These are phyloP conservation scores for Cladosporium sphaerospermum DNA, from an alignment of 2,329 filamentous ascomycete species.

Conservation along the genomic window DNA sequence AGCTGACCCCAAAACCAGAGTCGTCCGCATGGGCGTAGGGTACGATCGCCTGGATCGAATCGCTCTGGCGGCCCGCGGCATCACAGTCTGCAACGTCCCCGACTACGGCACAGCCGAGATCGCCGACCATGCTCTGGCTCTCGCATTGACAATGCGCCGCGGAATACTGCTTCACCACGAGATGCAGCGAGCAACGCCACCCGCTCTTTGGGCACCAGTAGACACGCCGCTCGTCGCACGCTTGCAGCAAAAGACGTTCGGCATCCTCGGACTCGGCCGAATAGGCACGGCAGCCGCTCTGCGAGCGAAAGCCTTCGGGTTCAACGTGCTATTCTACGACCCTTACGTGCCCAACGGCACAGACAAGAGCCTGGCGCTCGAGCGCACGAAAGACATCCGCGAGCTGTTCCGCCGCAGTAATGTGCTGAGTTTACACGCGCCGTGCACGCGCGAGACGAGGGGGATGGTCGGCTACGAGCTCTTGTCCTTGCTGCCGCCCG, in stretches of 20 bases:
- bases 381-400: slow-evolving; percentile 26
- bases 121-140: slow-evolving; percentile 27
- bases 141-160: slow-evolving; percentile 24
- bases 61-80: slow-evolving; percentile 20
- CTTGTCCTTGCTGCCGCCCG: slow-evolving; percentile 24
- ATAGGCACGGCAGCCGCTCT: slow-evolving; percentile 28
- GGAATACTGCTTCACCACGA: slow-evolving; percentile 28
- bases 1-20: slow-evolving; percentile 14
- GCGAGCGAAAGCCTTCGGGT: slow-evolving; percentile 28
- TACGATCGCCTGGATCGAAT: slow-evolving; percentile 28
- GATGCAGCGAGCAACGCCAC: slow-evolving; percentile 24
- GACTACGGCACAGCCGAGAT: slow-evolving; percentile 30
- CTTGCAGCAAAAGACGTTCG: slow-evolving; percentile 23
- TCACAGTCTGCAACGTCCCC: slow-evolving; percentile 27
- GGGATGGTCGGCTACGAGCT: slow-evolving; percentile 24
- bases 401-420: slow-evolving; percentile 39
- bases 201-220: slow-evolving; percentile 26
- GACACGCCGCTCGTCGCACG: slow-evolving; percentile 25
- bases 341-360: slow-evolving; percentile 29
- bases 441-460: slow-evolving; percentile 63
- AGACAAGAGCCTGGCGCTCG: slow-evolving; percentile 26
- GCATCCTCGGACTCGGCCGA: slow-evolving; percentile 25
- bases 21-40: slow-evolving; percentile 29
- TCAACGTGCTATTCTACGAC: slow-evolving; percentile 29
- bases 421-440: slow-evolving; percentile 63